These are phyloP conservation scores for Epichloe coenophiala DNA, from an alignment of 2,329 filamentous ascomycete genomes.

Conservation along the genomic window DNA sequence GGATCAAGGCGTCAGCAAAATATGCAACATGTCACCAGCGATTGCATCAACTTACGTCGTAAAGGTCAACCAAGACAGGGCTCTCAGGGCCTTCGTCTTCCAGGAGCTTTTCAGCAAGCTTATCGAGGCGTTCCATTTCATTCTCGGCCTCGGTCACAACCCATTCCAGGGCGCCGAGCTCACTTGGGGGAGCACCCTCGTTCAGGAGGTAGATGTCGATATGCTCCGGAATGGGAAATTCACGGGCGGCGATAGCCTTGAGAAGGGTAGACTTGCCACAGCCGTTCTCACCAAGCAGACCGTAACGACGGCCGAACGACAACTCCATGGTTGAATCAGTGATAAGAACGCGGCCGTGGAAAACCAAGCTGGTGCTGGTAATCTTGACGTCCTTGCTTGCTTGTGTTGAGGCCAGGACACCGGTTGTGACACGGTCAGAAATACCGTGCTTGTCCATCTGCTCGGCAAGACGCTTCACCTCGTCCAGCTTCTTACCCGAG, in stretches of 20 bases:
- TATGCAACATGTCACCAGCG: background rate
- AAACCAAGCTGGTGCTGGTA: conserved; percentile 81
- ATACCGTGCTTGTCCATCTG: conserved; percentile 95
- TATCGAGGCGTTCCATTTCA: conserved; percentile 83
- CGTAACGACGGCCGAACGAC: conserved; percentile 84
- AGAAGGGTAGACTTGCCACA: conserved; percentile 98
- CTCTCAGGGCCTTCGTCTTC: conserved; percentile 88
- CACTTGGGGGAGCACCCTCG: conserved; percentile 86
- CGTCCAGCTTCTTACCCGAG: conserved; percentile 58
- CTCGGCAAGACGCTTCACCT: conserved; percentile 73
- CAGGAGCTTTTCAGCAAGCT: conserved; percentile 75
- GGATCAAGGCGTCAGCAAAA: conserved; percentile 9
- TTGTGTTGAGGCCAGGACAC: conserved; percentile 76
- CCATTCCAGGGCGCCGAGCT: conserved; percentile 90
- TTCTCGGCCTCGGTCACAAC: conserved; percentile 89
- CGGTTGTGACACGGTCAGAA: conserved; percentile 95
- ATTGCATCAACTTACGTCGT: conserved; percentile 55
- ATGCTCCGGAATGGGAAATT: conserved; percentile 91
- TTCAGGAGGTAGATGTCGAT: conserved; percentile 98
- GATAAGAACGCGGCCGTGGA: conserved; percentile 94
- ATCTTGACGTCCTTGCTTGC: conserved; percentile 95
- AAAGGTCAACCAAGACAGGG: conserved; percentile 81
- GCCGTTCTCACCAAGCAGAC: conserved; percentile 94
- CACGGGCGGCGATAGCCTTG: conserved; percentile 85
- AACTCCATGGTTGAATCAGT: conserved; percentile 89